phyloP scores from a whole-genome alignment of 2,329 filamentous ascomycete species.

The Ceratocystis eucalypticola region DNA sequence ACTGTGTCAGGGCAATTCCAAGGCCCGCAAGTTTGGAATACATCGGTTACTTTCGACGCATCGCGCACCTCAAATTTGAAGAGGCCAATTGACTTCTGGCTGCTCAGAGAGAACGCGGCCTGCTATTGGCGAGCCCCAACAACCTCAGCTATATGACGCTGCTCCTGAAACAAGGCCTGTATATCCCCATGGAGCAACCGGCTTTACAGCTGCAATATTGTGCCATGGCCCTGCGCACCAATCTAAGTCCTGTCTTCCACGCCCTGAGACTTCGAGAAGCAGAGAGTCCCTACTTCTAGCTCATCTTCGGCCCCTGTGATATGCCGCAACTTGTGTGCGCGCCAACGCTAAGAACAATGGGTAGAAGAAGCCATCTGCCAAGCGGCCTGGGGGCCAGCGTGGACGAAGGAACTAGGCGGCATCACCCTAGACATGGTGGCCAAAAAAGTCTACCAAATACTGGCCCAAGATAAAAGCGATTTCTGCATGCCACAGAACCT shows the following conservation, averaged over 20 bases:
- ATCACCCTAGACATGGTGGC: neutral
- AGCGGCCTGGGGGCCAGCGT: conserved; percentile 17
- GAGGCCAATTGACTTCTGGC: neutral
- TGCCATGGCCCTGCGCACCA: neutral
- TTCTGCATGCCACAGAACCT: neutral
- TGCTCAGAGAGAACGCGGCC: neutral
- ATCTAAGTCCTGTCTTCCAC: neutral
- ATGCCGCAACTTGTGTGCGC: neutral
- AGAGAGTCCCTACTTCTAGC: neutral
- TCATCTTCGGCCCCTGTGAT: conserved; percentile 1
- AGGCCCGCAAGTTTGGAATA: neutral
- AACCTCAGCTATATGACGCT: neutral
- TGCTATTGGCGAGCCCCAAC: neutral
- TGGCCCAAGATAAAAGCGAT: no score
- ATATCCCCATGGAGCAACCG: neutral
- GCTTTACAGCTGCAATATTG: neutral
- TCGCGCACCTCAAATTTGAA: neutral
- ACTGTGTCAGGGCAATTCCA: neutral
- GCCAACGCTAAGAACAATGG: conserved; percentile 20
- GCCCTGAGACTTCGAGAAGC: neutral
- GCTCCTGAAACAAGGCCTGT: neutral
- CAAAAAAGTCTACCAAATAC: neutral
- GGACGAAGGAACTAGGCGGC: conserved; percentile 2
- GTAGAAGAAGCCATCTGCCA: conserved; percentile 19
- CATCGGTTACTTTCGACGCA: neutral